Evolutionary conservation across 306 rosid species (phyloP), one percentile per base, ranked within the genome.

Genomic region (Cotoneaster glaucophyllus): DNA sequence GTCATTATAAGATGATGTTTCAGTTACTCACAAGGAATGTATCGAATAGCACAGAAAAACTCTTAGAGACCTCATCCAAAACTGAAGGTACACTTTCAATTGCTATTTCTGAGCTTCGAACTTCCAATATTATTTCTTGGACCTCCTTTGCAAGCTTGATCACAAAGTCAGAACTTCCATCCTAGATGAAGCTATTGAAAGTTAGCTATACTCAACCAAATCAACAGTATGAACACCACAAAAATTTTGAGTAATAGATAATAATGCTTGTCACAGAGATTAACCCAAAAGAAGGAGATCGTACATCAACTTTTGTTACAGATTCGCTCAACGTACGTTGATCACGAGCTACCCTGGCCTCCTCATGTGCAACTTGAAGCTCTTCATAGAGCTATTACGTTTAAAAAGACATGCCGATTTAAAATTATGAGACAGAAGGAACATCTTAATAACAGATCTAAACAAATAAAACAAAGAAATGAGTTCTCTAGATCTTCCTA

Each of bases 311-410:
- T 65, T 76, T 74, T 15, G 82, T 77, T 73, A 81, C 84, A 78
- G 83, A 82, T 77, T 82, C 75, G 43, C 70, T 53, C 59, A 86
- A 86, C 75, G 80, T 78, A 80, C 80, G 86, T 67, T 82, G 85
- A 74, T 88, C 92, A 54, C 64, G 82, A 64, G 95, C 96, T 70
- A 82, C 69, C 76, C 76, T 85, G 56, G 91, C 91, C 78, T 84
- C 92, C 79, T 94, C 90, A 70, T 76, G 86, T 70, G 93, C 96
- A 71, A 57, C 69, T 24, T 50, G 74, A 78, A 92, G 95, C 84
- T 92, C 93, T 74, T 86, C 88, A 48, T 83, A 74, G 80, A 94
- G 90, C 98, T 94, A 77, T 64, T 11, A 76, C 72, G 59, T 22
- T 28, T 70, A 43, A 84, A 34, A 75, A 71, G 29, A 74, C 52